phyloP scores from a whole-genome alignment of 1,139 yeast genomes.

The Suhomyces bokatorum region DNA sequence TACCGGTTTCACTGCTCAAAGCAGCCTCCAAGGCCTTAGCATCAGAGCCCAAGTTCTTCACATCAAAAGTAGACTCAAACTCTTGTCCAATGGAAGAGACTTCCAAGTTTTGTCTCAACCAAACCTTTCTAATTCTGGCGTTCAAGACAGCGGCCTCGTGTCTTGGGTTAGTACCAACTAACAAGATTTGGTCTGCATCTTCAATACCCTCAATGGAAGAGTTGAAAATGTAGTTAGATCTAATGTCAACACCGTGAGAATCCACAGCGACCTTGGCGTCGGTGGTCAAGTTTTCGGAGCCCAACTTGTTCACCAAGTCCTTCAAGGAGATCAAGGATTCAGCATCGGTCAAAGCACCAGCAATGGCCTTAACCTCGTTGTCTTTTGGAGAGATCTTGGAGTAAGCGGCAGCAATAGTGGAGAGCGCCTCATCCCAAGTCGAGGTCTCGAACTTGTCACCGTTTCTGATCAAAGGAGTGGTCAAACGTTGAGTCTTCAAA shows the following conservation, averaged over 20 bases:
- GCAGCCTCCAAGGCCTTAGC: conserved; percentile 61
- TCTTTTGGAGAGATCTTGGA: conserved; percentile 59
- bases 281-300: conserved; percentile 78
- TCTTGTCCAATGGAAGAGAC: conserved; percentile 73
- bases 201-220: conserved; percentile 79
- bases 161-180: conserved; percentile 86
- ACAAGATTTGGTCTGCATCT: conserved; percentile 75
- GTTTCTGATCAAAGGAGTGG: conserved; percentile 74
- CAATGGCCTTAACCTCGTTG: conserved; percentile 76
- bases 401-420: conserved; percentile 67
- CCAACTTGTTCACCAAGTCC: conserved; percentile 74
- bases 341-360: conserved; percentile 82
- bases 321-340: conserved; percentile 81
- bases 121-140: conserved; percentile 80
- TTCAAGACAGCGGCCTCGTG: conserved; percentile 89
- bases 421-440: conserved; percentile 86
- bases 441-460: conserved; percentile 74
- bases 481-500: conserved; percentile 80
- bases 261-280: conserved; percentile 66
- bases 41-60: conserved; percentile 63
- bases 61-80: conserved; percentile 75
- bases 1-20: conserved; percentile 67
- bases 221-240: conserved; percentile 81
- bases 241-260: conserved; percentile 70
- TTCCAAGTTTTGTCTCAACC: conserved; percentile 70